Conservation (phyloP, 164 flowering plant genomes). For the Nymphaea colorata region DNA sequence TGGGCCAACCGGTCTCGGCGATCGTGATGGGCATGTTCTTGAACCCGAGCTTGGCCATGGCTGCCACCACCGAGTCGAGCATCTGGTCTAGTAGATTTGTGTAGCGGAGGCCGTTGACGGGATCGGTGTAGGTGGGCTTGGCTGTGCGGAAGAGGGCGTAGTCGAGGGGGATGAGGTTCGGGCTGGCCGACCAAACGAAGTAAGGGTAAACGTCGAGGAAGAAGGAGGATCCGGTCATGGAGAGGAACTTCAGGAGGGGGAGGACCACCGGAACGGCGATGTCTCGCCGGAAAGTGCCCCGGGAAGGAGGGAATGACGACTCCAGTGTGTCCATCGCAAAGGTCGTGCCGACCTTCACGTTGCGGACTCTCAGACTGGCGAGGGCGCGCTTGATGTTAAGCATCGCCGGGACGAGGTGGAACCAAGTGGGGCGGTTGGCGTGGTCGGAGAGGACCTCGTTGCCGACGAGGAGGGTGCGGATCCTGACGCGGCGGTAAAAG, state of each 20-base stretch:
- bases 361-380: constrained; percentile 20
- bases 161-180: constrained; percentile 34
- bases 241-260: constrained; percentile 61
- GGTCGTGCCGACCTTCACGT: constrained; percentile 71
- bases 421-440: constrained; percentile 24
- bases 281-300: constrained; percentile 61
- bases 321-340: constrained; percentile 64
- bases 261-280: constrained; percentile 32
- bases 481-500: constrained; percentile 42
- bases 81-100: constrained; percentile 69
- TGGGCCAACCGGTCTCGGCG: constrained; percentile 95
- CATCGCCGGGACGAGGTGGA: constrained; percentile 67
- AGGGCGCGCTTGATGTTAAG: constrained; percentile 36
- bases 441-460: constrained; percentile 58
- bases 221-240: constrained; percentile 66
- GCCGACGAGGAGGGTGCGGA: constrained; percentile 71
- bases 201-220: constrained; percentile 77
- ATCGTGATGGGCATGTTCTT: constrained; percentile 36
- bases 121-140: constrained; percentile 45
- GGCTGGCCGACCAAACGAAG: constrained; percentile 55
- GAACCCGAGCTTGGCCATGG: constrained; percentile 56
- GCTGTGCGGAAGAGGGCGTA: constrained; percentile 55
- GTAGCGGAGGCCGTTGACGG: constrained; percentile 40
- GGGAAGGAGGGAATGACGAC: constrained; percentile 74
- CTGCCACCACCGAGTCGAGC: constrained; percentile 64